These are phyloP conservation scores for Paraconiothyrium brasiliense DNA, from an alignment of 2,329 filamentous ascomycete species.

Conservation along the genomic window DNA sequence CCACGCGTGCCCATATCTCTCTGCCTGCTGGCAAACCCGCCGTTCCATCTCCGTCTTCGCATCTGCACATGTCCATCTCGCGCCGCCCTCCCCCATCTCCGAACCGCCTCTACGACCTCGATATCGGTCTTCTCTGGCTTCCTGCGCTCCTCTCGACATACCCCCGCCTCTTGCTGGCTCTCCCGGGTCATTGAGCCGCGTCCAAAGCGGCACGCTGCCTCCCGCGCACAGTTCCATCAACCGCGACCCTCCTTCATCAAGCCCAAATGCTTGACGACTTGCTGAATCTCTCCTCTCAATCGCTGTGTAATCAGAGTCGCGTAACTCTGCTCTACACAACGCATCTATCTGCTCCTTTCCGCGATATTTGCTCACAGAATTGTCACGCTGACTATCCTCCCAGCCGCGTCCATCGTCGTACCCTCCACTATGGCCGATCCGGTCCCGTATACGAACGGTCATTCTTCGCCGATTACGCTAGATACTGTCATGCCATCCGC, in stretches of 20 bases:
- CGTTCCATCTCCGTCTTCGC: constrained; percentile 39
- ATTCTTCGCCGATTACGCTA: constrained; percentile 65
- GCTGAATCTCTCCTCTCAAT: constrained; percentile 37
- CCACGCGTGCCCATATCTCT: constrained; percentile 44
- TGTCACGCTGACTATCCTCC: constrained; percentile 55
- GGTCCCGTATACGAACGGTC: constrained; percentile 73
- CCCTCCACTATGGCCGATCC: constrained; percentile 69
- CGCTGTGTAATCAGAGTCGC: constrained; percentile 55
- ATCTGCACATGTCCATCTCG: constrained; percentile 31
- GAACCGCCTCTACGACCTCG: constrained; percentile 27
- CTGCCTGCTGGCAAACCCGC: constrained; percentile 27
- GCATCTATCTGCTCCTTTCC: constrained; percentile 45
- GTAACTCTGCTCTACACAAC: constrained; percentile 48
- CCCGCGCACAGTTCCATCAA: constrained; percentile 45
- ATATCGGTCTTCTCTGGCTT: constrained; percentile 24
- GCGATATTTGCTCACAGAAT: constrained; percentile 42
- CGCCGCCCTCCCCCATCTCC: constrained; percentile 34
- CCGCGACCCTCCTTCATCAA: constrained; percentile 50
- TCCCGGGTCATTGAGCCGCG: not conserved
- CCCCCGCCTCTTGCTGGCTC: constrained; percentile 19
- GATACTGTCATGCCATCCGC: constrained; percentile 56
- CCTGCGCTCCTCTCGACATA: constrained; percentile 25
- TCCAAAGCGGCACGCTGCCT: constrained; percentile 24
- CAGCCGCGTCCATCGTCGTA: constrained; percentile 71
- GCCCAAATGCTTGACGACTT: constrained; percentile 44